Percentiles rank a stretch among this genome's conserved stretches.
Conservation (phyloP, 371 early-diverging fungal genomes). For the Synchytrium microbalum region DNA sequence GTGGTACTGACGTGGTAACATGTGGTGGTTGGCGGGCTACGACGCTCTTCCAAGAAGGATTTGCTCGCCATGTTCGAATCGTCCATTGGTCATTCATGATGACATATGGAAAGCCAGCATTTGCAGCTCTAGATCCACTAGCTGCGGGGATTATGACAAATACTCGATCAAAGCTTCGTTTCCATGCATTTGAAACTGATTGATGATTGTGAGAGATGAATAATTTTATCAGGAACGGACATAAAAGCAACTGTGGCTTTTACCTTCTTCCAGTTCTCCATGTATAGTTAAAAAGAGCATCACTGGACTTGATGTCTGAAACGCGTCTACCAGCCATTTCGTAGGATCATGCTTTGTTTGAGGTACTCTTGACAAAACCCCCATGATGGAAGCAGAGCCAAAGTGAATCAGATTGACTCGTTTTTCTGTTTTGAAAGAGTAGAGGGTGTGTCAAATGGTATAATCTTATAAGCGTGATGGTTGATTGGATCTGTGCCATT, state of each 20-base stretch:
- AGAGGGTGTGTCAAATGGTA: not conserved
- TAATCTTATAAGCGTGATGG: not conserved
- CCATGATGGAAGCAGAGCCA: constrained; percentile 17
- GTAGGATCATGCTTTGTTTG: constrained; percentile 30
- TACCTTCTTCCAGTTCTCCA: constrained; percentile 51
- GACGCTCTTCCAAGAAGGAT: not conserved
- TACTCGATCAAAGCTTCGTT: constrained; percentile 44
- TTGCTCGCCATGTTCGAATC: constrained; percentile 28
- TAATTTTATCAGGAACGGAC: not conserved
- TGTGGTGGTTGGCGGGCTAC: not conserved
- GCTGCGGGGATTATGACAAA: constrained; percentile 45
- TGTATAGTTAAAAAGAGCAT: constrained; percentile 34
- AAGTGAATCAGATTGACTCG: constrained; percentile 7
- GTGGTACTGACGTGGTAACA: not conserved
- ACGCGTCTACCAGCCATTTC: constrained; percentile 46
- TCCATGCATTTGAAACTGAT: constrained; percentile 14
- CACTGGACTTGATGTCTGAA: constrained; percentile 32
- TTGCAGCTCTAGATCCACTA: constrained; percentile 36
- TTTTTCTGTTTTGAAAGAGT: constrained; percentile 5
- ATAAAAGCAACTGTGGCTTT: not conserved
- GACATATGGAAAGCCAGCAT: constrained; percentile 42
- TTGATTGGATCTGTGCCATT: not conserved
- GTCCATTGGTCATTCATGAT: constrained; percentile 48
- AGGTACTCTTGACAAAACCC: constrained; percentile 35
- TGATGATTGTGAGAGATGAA: not conserved